phyloP scores from a whole-genome alignment of 306 rosid species.

The Gillenia trifoliata region DNA sequence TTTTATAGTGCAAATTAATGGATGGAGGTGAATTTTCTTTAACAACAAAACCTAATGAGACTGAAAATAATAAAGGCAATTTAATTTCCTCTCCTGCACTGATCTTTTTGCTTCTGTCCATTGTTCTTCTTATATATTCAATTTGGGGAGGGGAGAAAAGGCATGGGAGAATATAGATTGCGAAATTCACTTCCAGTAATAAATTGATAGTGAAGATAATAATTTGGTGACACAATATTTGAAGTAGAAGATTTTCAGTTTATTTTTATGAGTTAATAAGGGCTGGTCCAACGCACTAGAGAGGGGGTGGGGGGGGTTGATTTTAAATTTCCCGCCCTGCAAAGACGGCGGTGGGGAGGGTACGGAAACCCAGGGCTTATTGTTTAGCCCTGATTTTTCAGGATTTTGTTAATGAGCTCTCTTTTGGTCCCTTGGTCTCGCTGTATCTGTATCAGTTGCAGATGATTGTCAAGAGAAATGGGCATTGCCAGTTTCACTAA shows the following conservation, averaged over 20 bases:
- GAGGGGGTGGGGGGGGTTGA: not conserved
- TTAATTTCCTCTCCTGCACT: too few relatives aligned
- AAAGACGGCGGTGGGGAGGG: conserved; percentile 30
- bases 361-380: conserved; percentile 15
- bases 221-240: not conserved
- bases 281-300: too few relatives aligned
- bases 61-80: not conserved
- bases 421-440: not conserved
- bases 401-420: conserved; percentile 11
- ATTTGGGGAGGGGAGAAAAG: too few relatives aligned
- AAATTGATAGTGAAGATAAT: not conserved
- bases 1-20: not conserved
- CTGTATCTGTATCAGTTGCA: not conserved
- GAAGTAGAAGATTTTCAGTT: too few relatives aligned
- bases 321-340: conserved; percentile 21
- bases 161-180: too few relatives aligned
- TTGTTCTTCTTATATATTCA: too few relatives aligned
- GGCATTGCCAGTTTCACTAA: not conserved
- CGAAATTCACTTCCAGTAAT: too few relatives aligned
- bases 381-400: conserved; percentile 19
- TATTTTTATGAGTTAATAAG: too few relatives aligned
- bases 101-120: too few relatives aligned
- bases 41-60: not conserved
- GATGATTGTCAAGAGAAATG: not conserved
- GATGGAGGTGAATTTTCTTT: not conserved